Conservation (phyloP, 352 stramenopile genomes). For the Plasmopara viticola region DNA sequence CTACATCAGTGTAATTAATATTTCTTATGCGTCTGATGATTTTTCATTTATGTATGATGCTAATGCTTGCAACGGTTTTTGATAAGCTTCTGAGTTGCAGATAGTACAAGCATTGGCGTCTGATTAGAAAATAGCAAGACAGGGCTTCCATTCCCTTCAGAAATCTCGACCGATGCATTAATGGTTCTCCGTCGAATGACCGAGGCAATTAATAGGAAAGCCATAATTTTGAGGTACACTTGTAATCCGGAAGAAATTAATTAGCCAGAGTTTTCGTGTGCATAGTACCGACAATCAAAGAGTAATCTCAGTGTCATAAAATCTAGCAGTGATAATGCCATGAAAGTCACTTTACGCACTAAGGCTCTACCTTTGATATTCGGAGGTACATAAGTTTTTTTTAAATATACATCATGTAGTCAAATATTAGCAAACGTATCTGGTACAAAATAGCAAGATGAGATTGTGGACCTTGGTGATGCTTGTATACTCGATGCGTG, state of each 20-base stretch:
- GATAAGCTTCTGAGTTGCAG: slow-evolving; percentile 37
- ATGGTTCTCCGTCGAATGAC: slow-evolving; percentile 49
- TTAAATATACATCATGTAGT: slow-evolving; percentile 28
- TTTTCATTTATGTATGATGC: slow-evolving; percentile 12
- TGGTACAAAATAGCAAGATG: not conserved
- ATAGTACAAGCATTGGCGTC: slow-evolving; percentile 59
- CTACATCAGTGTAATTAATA: slow-evolving; percentile 34
- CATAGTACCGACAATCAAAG: slow-evolving; percentile 20
- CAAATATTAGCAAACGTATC: slow-evolving; percentile 2
- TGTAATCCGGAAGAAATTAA: slow-evolving; percentile 41
- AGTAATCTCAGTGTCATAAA: slow-evolving; percentile 38
- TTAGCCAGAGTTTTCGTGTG: slow-evolving; percentile 21
- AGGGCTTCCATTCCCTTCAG: slow-evolving; percentile 24
- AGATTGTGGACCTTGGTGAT: slow-evolving; percentile 23
- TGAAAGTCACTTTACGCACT: slow-evolving; percentile 17
- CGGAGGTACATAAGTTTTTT: slow-evolving; percentile 17
- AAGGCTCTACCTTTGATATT: slow-evolving; percentile 3
- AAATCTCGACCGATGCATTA: slow-evolving; percentile 33
- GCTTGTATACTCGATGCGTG: slow-evolving; percentile 18
- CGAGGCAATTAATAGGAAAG: slow-evolving; percentile 57
- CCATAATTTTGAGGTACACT: slow-evolving; percentile 66
- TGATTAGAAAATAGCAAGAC: slow-evolving; percentile 59
- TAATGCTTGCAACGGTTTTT: not conserved
- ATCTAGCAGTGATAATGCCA: slow-evolving; percentile 48
- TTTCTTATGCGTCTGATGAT: slow-evolving; percentile 45